Evolutionary conservation across 495 filamentous ascomycete genomes (phyloP).

Genomic region (Letharia columbiana): DNA sequence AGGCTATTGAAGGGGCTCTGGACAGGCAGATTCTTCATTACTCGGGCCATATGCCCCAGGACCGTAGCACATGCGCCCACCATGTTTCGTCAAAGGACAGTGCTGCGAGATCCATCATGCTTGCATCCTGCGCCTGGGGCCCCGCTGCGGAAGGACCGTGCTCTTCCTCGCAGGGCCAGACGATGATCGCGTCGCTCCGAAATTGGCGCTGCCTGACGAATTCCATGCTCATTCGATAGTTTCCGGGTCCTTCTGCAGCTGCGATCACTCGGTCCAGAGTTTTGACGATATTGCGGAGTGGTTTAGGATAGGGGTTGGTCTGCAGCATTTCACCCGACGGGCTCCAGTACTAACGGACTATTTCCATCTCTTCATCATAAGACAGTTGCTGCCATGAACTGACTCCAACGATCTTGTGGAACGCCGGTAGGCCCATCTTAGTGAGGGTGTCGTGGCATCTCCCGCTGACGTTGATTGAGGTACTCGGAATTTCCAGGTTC

Average conservation of each 20-base stretch:
- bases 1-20: background rate
- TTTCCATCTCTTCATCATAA: background rate
- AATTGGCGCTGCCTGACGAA: background rate
- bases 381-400: background rate
- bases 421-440: background rate
- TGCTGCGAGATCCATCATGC: background rate
- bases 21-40: background rate
- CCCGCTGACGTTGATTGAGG: background rate
- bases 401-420: constrained; percentile 5
- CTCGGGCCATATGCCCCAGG: background rate
- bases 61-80: background rate
- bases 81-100: background rate
- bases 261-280: constrained; percentile 2
- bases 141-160: background rate
- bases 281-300: background rate
- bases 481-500: background rate
- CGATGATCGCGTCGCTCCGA: background rate
- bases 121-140: background rate
- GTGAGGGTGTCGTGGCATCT: background rate
- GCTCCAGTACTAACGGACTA: background rate
- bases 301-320: background rate
- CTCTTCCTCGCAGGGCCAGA: constrained; percentile 1
- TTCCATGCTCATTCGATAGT: background rate
- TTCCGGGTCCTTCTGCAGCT: background rate
- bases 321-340: background rate